Evolutionary conservation across 1,284 basidiomycete genomes (phyloP), one percentile per base, ranked within the genome.

Genomic region (Ustilago trichophora): DNA sequence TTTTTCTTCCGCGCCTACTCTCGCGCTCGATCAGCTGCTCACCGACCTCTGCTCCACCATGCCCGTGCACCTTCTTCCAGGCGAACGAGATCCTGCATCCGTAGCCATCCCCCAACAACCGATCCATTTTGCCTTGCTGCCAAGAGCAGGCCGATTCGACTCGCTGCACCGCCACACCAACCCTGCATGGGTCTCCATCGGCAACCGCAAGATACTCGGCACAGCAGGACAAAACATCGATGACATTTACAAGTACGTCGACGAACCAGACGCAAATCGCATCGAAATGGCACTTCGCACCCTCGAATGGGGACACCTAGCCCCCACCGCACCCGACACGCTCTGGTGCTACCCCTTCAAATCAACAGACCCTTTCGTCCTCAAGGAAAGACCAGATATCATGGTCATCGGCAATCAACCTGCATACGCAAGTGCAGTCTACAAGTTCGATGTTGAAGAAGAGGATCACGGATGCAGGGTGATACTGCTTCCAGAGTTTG

Each of bases 241-340:
- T 81, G 96, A 99, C 78, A 90, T 98, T 83, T 93, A 88, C 86
- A 95, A 93, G 82, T 98, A 99, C 83, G 84, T 94, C 31, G 52
- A 69, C 6, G 72, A 72, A 15, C 32, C 31, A 21, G 53, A 67
- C 26, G 53, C 52, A 1, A 36, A 47, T 0, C 55, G 90, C 19
- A 82, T 97, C 32, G 86, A 86, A 4, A 87, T 97, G 74, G 88
- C 92, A 3, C 85, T 88, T 66, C 85, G 89, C 42, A 94, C 92
- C 13, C 85, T 99, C 11, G 87, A 87, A 76, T 98, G 94, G 96
- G 86, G 92, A 60, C 96, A 98, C 83, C 87, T 97, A 74, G 95
- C 96, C 10, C 96, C 96, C 0, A 98, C 95, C 1, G 93, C 95
- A 12, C 96, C 96, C 12, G 96, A 99, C 82, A 99, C 96, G 1